These are phyloP conservation scores for Fomitopsis schrenkii DNA, from an alignment of 1,284 basidiomycete genomes.

Conservation along the genomic window DNA sequence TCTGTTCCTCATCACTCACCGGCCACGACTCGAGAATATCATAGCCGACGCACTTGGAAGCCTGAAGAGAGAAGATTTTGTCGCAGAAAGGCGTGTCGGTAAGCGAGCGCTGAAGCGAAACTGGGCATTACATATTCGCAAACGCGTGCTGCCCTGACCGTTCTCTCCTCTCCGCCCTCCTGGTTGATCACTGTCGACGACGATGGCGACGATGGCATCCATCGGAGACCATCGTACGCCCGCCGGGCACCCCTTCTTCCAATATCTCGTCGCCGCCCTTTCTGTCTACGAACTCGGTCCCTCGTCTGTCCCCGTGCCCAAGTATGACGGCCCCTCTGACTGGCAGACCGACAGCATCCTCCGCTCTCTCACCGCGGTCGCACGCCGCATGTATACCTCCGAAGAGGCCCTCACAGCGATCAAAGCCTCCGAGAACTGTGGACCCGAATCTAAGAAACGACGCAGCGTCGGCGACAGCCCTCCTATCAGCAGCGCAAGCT, in stretches of 20 bases:
- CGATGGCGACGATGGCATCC: conserved; percentile 22
- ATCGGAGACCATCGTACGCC: conserved; percentile 15
- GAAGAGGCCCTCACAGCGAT: conserved; percentile 44
- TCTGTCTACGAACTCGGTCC: conserved; percentile 37
- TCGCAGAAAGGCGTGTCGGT: not conserved
- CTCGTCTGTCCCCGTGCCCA: conserved; percentile 46
- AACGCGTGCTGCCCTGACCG: not conserved
- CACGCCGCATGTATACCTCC: conserved; percentile 56
- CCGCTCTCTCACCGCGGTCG: conserved; percentile 50
- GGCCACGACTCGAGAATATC: too few relatives aligned
- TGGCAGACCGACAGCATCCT: conserved; percentile 65
- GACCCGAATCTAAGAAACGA: conserved; percentile 46
- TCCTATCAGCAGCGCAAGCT: conserved; percentile 17
- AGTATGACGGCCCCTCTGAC: conserved; percentile 59
- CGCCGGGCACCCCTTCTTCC: conserved; percentile 31
- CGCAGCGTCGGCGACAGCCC: conserved; percentile 42
- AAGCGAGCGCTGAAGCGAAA: not conserved
- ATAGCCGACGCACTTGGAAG: too few relatives aligned
- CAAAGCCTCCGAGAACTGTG: conserved; percentile 35
- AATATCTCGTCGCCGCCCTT: conserved; percentile 35
- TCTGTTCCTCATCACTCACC: too few relatives aligned
- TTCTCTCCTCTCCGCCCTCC: conserved; percentile 8
- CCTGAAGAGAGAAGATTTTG: not conserved
- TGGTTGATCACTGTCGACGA: conserved; percentile 11
- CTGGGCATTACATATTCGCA: not conserved